These are phyloP conservation scores for Borovskyia barvae DNA, from an alignment of 208 protist species.

Conservation along the genomic window DNA sequence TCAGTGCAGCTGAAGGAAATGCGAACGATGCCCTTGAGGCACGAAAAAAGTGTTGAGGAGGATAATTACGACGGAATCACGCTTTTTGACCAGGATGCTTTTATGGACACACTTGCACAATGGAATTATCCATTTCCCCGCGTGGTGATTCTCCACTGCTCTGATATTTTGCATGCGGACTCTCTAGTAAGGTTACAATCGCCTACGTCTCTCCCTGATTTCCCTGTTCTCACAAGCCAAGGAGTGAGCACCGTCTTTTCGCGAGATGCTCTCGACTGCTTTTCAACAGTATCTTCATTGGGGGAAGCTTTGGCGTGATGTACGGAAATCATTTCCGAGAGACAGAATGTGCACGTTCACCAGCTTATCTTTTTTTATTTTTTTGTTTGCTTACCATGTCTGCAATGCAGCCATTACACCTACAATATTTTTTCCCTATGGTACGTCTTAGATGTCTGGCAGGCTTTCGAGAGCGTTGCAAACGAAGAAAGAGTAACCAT, in stretches of 20 bases:
- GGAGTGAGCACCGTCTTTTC: constrained; percentile 20
- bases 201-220: neutral
- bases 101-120: constrained; percentile 45
- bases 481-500: neutral
- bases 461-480: neutral
- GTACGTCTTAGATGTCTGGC: neutral
- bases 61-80: neutral
- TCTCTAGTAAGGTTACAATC: too few relatives aligned
- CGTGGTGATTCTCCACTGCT: constrained; percentile 29
- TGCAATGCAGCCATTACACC: neutral
- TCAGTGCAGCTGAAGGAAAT: neutral
- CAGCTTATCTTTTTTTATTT: neutral
- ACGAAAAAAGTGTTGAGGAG: neutral
- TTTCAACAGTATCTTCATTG: neutral
- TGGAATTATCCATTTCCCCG: constrained; percentile 38
- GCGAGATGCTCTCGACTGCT: constrained; percentile 7
- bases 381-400: too few relatives aligned
- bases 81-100: constrained; percentile 40
- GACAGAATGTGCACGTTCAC: too few relatives aligned
- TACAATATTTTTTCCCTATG: constrained; percentile 17
- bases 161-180: neutral
- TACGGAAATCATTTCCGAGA: neutral
- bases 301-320: constrained; percentile 5
- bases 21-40: neutral
- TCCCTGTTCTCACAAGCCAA: neutral